Base-by-base conservation (phyloP, 2,329 filamentous ascomycete species). In the Trichoderma simmonsii region DNA sequence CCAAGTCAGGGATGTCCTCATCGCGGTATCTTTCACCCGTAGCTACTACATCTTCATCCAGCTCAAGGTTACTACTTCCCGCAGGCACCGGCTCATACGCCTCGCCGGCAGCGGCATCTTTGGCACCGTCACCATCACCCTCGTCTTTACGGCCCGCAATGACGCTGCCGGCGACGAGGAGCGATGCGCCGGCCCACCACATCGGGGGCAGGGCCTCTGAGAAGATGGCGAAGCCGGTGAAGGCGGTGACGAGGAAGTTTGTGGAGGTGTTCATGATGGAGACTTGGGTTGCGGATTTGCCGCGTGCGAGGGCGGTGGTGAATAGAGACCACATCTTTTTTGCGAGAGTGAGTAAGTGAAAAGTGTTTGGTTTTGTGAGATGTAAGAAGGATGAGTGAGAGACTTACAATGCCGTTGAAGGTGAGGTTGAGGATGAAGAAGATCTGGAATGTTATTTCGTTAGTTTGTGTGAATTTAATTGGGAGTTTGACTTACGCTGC, bases 251-350 rank as follows among this genome's bases (percentile, higher is more conserved):
- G 82, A 95, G 87, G 80, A 95, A 95, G 82, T 95, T 95, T 71
- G 91, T 87, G 15, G 91, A 93, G 3, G 93, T 95, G 81, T 95
- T 95, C 80, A 95, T 89, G 79, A 95, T 91, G 75, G 89, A 91
- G 63, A 95, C 93, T 78, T 93, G 92, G 0, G 93, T 93, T 9
- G 93, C 94, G 2, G 92, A 94, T 72, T 88, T 87, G 15, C 92
- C 92, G 21, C 88, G 86, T 0, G 92, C 89, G n/a, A 95, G 87
- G 67, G 93, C 93, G 64, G 89, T 88, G 7, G 93, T 95, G 83
- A 95, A 95, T 62, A 95, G 87, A 0, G 91, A 90, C 93, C 93
- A 95, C 93, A 95, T 95, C 81, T 89, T 59, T 59, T 18, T 26
- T 32, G 12, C 3, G 21, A n/a, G 21, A 36, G 32, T 30, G 24